Evolutionary conservation across 352 stramenopile species (phyloP).

Genomic region (Chrysophaeum taylorii): DNA sequence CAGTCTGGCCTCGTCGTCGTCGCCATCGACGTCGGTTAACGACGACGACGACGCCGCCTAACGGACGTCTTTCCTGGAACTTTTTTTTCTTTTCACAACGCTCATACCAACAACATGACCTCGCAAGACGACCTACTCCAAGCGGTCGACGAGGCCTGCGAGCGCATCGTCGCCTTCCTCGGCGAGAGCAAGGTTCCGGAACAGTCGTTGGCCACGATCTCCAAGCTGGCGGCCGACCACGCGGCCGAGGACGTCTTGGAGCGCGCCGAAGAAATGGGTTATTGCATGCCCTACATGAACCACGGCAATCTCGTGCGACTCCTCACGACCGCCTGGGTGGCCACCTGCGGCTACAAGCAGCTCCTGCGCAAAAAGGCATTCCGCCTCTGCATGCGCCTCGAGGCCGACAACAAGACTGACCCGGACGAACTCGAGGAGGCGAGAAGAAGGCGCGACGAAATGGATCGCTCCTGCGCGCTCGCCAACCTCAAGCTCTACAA

Average conservation of each 20-base stretch:
- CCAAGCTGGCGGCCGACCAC: neutral
- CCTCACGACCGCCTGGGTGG: neutral
- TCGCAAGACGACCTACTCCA: neutral
- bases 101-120: no score
- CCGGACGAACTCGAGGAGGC: neutral
- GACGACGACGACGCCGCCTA: no score
- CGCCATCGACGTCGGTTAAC: constrained; percentile 18
- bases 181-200: neutral
- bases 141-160: neutral
- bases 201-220: neutral
- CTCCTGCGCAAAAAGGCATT: constrained; percentile 2
- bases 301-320: neutral
- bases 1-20: neutral
- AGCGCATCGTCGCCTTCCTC: neutral
- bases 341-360: neutral
- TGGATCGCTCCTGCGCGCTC: neutral
- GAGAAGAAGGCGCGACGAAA: neutral
- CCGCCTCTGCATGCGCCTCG: neutral
- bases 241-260: neutral
- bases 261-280: neutral
- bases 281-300: constrained; percentile 6
- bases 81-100: constrained; percentile 42
- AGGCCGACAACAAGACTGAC: constrained; percentile 4
- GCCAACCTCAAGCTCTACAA: constrained; percentile 13
- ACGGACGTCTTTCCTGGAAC: constrained; percentile 36